Conservation (phyloP, 2,329 filamentous ascomycete genomes). For the Phaeosphaeria sp. region DNA sequence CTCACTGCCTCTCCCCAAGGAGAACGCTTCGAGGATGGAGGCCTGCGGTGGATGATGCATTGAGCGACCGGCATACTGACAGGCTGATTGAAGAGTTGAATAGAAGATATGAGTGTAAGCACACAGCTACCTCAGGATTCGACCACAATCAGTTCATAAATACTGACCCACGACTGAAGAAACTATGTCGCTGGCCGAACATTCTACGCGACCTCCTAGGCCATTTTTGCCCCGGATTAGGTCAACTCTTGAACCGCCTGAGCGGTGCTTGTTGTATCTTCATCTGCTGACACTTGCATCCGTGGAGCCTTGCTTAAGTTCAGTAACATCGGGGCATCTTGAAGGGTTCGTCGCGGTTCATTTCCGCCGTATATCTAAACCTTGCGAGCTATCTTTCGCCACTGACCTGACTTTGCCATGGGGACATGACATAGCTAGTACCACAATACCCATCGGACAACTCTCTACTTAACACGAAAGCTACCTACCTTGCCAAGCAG, state of each 20-base stretch:
- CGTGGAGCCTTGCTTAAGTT: background rate
- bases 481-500: background rate
- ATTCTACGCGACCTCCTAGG: background rate
- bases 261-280: background rate
- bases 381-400: background rate
- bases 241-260: constrained; percentile 4
- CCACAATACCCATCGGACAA: background rate
- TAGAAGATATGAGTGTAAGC: background rate
- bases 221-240: constrained; percentile 4
- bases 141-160: background rate
- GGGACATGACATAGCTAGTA: background rate
- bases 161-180: background rate
- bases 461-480: background rate
- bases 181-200: background rate
- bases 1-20: background rate
- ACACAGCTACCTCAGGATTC: background rate
- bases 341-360: background rate
- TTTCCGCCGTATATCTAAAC: background rate
- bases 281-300: background rate
- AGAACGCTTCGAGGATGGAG: background rate
- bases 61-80: background rate
- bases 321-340: background rate
- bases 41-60: background rate
- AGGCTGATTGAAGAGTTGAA: background rate
- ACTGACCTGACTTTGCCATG: background rate